These are phyloP conservation scores for Tolypocladium album DNA, from an alignment of 2,329 filamentous ascomycete species.

Conservation along the genomic window DNA sequence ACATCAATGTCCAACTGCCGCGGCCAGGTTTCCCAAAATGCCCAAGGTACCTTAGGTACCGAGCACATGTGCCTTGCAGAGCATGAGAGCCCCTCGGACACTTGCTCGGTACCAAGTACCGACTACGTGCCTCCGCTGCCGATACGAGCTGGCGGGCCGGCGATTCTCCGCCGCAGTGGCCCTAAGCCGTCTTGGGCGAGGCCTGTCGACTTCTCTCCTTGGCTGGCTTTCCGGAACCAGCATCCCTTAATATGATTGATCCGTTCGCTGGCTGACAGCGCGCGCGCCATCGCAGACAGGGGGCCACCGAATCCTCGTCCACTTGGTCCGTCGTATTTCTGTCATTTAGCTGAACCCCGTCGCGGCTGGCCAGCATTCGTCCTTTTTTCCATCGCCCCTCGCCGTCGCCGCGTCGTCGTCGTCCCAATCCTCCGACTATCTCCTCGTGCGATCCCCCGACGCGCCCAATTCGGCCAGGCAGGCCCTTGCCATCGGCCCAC, in stretches of 20 bases:
- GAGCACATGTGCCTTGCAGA: no score
- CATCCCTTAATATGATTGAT: slow-evolving; percentile 2
- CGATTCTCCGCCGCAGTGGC: slow-evolving; percentile 2
- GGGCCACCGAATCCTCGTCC: not conserved
- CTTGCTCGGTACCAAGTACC: no score
- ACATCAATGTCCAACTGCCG: not conserved
- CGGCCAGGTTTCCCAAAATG: no score
- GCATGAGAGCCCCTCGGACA: no score
- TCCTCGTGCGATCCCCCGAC: not conserved
- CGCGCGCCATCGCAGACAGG: not conserved
- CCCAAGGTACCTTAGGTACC: no score
- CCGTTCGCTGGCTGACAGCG: not conserved
- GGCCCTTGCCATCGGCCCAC: no score
- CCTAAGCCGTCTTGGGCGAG: slow-evolving; percentile 5
- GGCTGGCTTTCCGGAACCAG: slow-evolving; percentile 1
- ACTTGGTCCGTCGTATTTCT: not conserved
- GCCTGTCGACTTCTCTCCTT: not conserved
- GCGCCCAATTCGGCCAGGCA: not conserved
- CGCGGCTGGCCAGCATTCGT: not conserved
- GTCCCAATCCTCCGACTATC: no score
- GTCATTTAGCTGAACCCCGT: not conserved
- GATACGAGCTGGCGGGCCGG: not conserved
- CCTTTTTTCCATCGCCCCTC: not conserved
- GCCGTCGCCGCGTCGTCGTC: not conserved
- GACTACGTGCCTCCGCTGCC: no score